Base-by-base conservation (phyloP, 805 yeast species). In the Hanseniaspora taiwanica region DNA sequence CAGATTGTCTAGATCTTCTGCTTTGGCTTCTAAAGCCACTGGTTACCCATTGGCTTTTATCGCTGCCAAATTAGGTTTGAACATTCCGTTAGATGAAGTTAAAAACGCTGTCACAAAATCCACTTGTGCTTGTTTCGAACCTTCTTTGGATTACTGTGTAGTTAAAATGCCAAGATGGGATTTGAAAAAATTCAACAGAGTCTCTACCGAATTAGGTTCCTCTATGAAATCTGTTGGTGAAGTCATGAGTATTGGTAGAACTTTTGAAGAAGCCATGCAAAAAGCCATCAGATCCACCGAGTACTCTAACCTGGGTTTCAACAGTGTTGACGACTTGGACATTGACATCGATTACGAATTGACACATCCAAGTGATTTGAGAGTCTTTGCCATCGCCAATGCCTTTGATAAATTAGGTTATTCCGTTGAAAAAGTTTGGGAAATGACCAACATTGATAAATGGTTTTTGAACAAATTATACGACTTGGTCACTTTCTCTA, bases 111-210 rank as follows among this genome's bases (percentile, higher is more conserved):
- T 89, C 35, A 89, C 98, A 48, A 85, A 85, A 65, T 81, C 94
- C 38, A 91, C 98, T 10, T 79, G 87, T 42, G 97, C 98, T 39
- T 83, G 85, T 65, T 89, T 89, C 59, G 98, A 89, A 66, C 98
- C 98, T 24, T 84, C 96, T 20, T 72, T 89, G 53, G 98, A 89
- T 66, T 89, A 89, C 65, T 78, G 87, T 69, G 98, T 89, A 44
- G 85, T 94, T 52, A 89, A 89, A 72, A 86, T 89, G 57, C 98
- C 98, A 52, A 78, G 96, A 66, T 89, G 98, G 98, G 98, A 89
- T 69, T 69, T 89, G 62, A 64, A 91, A 51, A 89, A 89, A 71
- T 91, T 89, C 70, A 93, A 82, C 60, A 94, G 85, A 56, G 98
- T 89, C 47, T 82, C 84, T 61, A 76, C 95, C 62, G 85, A 81